Base-by-base conservation (phyloP, 2,329 filamentous ascomycete species). In the Atkinsonella hypoxylon region DNA sequence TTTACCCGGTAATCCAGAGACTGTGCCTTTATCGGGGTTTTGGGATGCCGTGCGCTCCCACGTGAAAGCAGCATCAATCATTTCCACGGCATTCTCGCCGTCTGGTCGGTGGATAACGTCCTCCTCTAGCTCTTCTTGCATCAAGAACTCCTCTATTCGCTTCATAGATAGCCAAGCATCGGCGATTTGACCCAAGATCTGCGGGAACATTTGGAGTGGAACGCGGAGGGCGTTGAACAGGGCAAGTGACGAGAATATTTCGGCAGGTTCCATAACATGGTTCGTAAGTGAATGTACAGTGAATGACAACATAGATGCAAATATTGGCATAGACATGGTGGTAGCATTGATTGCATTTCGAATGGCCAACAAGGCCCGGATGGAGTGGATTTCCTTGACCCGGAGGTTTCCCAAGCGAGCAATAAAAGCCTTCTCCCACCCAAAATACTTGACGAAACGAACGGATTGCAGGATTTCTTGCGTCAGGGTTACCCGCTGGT, bases 381-480 rank as follows among this genome's bases (percentile, higher is more conserved):
- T 89, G n/a, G 85, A 80, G 51, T 76, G 71, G 54, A 97, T 89
- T 66, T 97, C 91, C 53, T 77, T 77, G 48, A 74, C 75, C 52
- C 91, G 81, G 54, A 95, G 85, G 22, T 82, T 76, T 47, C 81
- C 79, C 15, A 96, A 75, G 13, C 89, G 82, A 47, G 82, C 75
- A 12, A 96, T 71, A 62, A 97, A 96, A 34, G 87, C 85, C 52
- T 78, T 84, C 64, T 97, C 91, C 91, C 91, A 97, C 8, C 89
- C 90, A 63, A 96, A 97, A 66, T 82, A 96, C 66, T 97, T 97
- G 68, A 97, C 91, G 61, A 97, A 96, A 26, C 90, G 81, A 22
- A 96, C 90, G 0, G 89, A 87, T 58, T 89, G 85, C 13, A 97
- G 62, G 48, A 97, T 95, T 63, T 97, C 91, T 63, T 96, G 90